Evolutionary conservation across 2,329 filamentous ascomycete genomes (phyloP), one percentile per base, ranked within the genome.

Genomic region (Macroventuria anomochaeta): DNA sequence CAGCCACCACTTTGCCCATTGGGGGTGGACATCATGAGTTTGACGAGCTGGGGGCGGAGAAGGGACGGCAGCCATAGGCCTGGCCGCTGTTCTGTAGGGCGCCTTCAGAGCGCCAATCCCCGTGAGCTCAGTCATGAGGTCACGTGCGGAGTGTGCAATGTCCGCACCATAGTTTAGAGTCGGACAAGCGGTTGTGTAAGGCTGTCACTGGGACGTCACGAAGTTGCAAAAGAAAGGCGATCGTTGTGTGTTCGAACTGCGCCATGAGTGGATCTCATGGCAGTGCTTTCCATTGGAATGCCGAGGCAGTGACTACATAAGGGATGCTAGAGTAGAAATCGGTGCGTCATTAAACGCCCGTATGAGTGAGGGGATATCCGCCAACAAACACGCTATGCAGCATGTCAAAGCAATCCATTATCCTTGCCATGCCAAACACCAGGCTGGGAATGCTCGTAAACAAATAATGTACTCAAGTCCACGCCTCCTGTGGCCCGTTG

Each of bases 361-460:
- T 57, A 47, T 55, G 46, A 62, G 53, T 62, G 63, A 65, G 58
- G 59, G 59, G 52, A 64, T 57, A 61, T 62, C 55, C 60, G 61
- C 50, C 56, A 57, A 50, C 37, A 43, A 50, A 57, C 51, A 55
- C 38, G 43, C 36, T 36, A 46, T 57, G 53, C 54, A 37, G 49
- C 41, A 46, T 52, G 20, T 50, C 48, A 51, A 51, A 57, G 46
- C 48, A 34, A 37, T 46, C 51, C 46, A 44, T 50, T 39, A 53
- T 47, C 38, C 29, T 33, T 29, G 41, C 46, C 42, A 56, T 60
- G 53, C 55, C 55, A 55, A 55, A 60, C 54, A 58, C 61, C 59
- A 56, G 55, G 55, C 54, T 56, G 54, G 43, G 46, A 59, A 68
- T 63, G 60, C 62, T 59, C 39, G 54, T 56, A 54, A 62, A 58